Evolutionary conservation across 345 rosid genomes (phyloP), one percentile per base, ranked within the genome.

Genomic region (Lepidium aucheri): DNA sequence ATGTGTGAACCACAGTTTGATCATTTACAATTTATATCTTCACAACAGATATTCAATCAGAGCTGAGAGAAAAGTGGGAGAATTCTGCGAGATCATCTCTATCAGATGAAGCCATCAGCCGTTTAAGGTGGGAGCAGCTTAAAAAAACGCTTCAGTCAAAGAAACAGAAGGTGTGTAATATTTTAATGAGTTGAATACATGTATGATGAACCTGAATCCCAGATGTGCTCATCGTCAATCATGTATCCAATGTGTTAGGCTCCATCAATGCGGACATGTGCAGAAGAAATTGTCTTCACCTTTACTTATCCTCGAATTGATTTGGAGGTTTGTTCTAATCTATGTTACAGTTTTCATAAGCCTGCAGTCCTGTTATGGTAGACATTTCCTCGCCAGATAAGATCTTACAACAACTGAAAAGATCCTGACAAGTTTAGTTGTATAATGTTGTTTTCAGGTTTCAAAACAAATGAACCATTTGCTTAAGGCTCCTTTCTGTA

Each of bases 401-500:
- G 10, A 65, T 39, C 39, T 28, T 64, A 17, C 24, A 44, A 54
- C 71, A 22, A 24, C 32, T 4, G 65, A 14, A 52, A 22, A 36
- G 7, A 35, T 20, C 22, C 36, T n/a, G 59, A 38, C 11, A 53
- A 38, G 60, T 63, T 22, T 4, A 26, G 35, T 14, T 57, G 34
- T 39, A 38, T 73, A 56, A 36, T 59, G 32, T 40, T 18, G 3
- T 47, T 71, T 30, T 56, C 69, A 90, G 96, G 99, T 94, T 32
- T 88, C 97, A 45, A 94, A 83, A 74, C 91, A 88, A 79, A 94
- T 84, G 96, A 90, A 90, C 79, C 99, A 94, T 81, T 85, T 94
- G 79, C 79, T 94, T 50, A 94, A 94, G 82, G 97, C 99, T 49
- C 97, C 99, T 38, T 94, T 94, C 65, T 94, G 99, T 57, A 82